phyloP scores from a whole-genome alignment of 2,329 filamentous ascomycete species.

The Pseudonectria foliicola region DNA sequence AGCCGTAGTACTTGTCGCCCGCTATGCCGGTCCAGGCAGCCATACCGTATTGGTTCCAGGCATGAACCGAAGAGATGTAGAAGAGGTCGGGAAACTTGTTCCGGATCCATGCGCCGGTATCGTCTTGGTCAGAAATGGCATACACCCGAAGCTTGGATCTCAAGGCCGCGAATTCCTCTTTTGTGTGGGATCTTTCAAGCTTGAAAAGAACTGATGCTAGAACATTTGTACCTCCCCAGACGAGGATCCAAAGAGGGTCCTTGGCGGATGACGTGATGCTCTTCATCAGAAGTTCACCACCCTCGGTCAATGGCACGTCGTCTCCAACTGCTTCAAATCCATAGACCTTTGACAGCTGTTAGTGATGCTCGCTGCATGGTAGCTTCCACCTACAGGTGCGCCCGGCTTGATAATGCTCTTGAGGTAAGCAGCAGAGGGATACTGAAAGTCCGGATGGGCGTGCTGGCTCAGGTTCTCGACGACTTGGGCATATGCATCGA shows the following conservation, averaged over 20 bases:
- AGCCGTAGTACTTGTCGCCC: slow-evolving; percentile 27
- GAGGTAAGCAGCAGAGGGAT: slow-evolving; percentile 31
- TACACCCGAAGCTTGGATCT: slow-evolving; percentile 41
- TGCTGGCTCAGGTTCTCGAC: slow-evolving; percentile 42
- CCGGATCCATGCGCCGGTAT: slow-evolving; percentile 50
- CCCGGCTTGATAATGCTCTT: slow-evolving; percentile 30
- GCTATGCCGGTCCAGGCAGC: slow-evolving; percentile 51
- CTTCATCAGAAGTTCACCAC: slow-evolving; percentile 35
- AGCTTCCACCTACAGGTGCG: slow-evolving; percentile 20
- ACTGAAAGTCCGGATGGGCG: slow-evolving; percentile 35
- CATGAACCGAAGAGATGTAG: slow-evolving; percentile 49
- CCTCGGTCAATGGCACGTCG: slow-evolving; percentile 27
- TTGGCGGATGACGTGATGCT: slow-evolving; percentile 14
- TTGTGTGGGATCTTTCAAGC: slow-evolving; percentile 20
- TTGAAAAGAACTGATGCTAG: slow-evolving; percentile 41
- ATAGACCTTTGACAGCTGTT: slow-evolving; percentile 18
- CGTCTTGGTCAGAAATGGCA: slow-evolving; percentile 53
- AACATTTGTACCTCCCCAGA: slow-evolving; percentile 47
- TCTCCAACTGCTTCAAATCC: slow-evolving; percentile 26
- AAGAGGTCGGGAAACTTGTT: slow-evolving; percentile 45
- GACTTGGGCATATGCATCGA: slow-evolving; percentile 36
- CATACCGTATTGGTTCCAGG: slow-evolving; percentile 46
- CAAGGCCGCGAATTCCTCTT: slow-evolving; percentile 28
- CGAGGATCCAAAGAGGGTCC: slow-evolving; percentile 43
- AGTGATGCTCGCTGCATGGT: not conserved